Conservation (phyloP, 352 stramenopile species). For the Phytophthora nicotianae region DNA sequence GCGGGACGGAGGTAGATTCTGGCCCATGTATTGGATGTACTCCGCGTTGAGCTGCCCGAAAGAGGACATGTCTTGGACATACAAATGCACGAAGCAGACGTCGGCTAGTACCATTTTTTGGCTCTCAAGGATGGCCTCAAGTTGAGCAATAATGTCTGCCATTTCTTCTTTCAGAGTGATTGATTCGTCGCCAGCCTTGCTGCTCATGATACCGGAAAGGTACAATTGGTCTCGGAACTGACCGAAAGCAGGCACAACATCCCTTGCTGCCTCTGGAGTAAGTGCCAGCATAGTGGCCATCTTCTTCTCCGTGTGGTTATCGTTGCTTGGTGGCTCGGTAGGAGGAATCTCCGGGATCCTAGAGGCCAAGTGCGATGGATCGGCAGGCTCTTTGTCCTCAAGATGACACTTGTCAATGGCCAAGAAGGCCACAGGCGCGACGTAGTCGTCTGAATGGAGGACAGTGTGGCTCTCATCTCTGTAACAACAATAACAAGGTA, state of each 20-base stretch:
- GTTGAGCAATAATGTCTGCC: slow-evolving; percentile 52
- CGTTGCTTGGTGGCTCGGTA: background rate
- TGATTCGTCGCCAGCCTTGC: slow-evolving; percentile 24
- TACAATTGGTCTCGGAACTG: slow-evolving; percentile 74
- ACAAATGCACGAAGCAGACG: slow-evolving; percentile 97
- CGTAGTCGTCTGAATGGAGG: slow-evolving; percentile 91
- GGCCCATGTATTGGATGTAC: slow-evolving; percentile 93
- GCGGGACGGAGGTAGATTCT: slow-evolving; percentile 78
- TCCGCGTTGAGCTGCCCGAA: slow-evolving; percentile 94
- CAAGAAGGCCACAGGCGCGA: slow-evolving; percentile 93
- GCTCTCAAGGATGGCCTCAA: slow-evolving; percentile 40
- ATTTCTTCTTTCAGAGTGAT: slow-evolving; percentile 72
- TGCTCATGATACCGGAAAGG: slow-evolving; percentile 67
- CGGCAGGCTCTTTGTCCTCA: slow-evolving; percentile 81
- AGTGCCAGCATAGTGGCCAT: slow-evolving; percentile 32
- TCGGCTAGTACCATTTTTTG: slow-evolving; percentile 82
- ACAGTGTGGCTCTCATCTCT: slow-evolving; percentile 93
- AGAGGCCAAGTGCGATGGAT: slow-evolving; percentile 43
- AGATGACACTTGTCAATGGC: slow-evolving; percentile 91
- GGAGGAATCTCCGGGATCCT: slow-evolving; percentile 29
- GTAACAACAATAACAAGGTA: slow-evolving; percentile 3
- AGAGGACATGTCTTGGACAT: slow-evolving; percentile 94
- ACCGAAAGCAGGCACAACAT: slow-evolving; percentile 32
- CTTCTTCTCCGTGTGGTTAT: slow-evolving; percentile 11
- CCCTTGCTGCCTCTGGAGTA: slow-evolving; percentile 10